A percentile compares a stretch with the other conserved stretches of the same genome.
phyloP scores from a whole-genome alignment of 495 filamentous ascomycete genomes.

The Ramalina intermedia region DNA sequence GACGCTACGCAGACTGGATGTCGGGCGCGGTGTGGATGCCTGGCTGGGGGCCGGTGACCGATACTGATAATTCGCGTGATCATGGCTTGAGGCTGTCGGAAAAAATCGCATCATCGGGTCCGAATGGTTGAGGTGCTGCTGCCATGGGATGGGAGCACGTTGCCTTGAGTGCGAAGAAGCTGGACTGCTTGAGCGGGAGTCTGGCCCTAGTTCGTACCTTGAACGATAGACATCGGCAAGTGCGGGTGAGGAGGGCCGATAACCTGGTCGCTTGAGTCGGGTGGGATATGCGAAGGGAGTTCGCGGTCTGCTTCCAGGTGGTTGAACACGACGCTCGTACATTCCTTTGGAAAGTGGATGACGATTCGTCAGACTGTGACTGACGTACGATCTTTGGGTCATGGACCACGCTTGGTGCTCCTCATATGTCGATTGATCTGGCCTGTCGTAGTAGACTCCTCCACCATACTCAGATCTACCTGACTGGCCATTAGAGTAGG shows the following conservation, averaged over 20 bases:
- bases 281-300: constrained; percentile 51
- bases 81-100: neutral
- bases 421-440: neutral
- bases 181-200: constrained; percentile 10
- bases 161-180: constrained; percentile 8
- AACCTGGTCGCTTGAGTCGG: constrained; percentile 48
- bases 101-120: constrained; percentile 10
- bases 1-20: constrained; percentile 4
- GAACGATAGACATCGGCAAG: constrained; percentile 21
- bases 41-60: constrained; percentile 5
- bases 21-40: neutral
- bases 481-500: no score
- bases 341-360: neutral
- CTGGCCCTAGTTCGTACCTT: constrained; percentile 3
- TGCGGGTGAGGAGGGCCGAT: constrained; percentile 49
- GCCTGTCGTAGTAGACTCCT: no score
- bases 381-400: constrained; percentile 6
- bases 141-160: constrained; percentile 5
- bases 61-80: neutral
- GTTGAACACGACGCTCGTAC: neutral
- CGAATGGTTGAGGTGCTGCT: constrained; percentile 10
- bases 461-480: no score
- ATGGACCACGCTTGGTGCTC: constrained; percentile 9
- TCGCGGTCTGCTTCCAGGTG: constrained; percentile 34
- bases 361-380: constrained; percentile 10